phyloP scores from a whole-genome alignment of 345 rosid genomes.

The Lenwebbia sp. region DNA sequence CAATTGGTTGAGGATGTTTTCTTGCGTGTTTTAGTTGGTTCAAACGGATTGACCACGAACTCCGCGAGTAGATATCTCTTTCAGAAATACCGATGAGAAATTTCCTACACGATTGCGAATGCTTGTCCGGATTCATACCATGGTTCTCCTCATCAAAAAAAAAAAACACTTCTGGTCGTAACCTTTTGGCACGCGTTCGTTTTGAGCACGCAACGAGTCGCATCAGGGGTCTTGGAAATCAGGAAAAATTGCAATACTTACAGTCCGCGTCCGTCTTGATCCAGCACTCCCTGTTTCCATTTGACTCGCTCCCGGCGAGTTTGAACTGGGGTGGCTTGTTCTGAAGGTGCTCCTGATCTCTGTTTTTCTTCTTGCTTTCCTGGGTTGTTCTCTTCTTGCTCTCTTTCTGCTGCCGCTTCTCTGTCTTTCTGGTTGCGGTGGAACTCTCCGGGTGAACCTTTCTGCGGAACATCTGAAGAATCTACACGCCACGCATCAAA shows the following conservation, averaged over 20 bases:
- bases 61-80: not conserved
- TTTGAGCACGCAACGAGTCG: not conserved
- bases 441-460: slow-evolving; percentile 78
- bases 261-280: slow-evolving; percentile 78
- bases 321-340: slow-evolving; percentile 28
- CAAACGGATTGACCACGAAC: not conserved
- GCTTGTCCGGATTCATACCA: not conserved
- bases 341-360: slow-evolving; percentile 25
- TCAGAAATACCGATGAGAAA: not conserved
- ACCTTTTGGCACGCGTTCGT: not conserved
- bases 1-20: not conserved
- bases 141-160: not conserved
- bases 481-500: slow-evolving; percentile 21
- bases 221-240: not conserved
- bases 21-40: not conserved
- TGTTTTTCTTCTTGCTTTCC: not conserved
- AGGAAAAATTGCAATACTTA: slow-evolving; percentile 22
- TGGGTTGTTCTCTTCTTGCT: slow-evolving; percentile 18
- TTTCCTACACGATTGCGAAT: not conserved
- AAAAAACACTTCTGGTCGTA: not conserved
- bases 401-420: slow-evolving; percentile 23
- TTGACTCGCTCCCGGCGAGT: slow-evolving; percentile 32
- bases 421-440: slow-evolving; percentile 18
- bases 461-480: slow-evolving; percentile 65
- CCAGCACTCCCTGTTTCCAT: slow-evolving; percentile 69